Percentiles rank a stretch among this genome's conserved stretches.
Evolutionary conservation across 2,329 filamentous ascomycete species (phyloP).

Genomic region (Penicillium aurantiogriseum): DNA sequence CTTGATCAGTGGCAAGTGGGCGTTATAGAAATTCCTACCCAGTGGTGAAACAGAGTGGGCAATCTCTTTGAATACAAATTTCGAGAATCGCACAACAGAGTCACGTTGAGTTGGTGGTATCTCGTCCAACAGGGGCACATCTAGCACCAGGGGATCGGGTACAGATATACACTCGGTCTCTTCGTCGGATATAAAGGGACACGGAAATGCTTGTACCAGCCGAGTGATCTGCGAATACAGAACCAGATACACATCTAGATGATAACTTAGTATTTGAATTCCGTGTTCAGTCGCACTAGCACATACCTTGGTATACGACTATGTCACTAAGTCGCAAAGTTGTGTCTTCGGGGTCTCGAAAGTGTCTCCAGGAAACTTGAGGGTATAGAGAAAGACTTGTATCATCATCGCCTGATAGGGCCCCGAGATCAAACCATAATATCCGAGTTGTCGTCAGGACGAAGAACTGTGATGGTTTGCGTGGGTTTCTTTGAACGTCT

Average conservation of each 20-base stretch:
- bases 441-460: slow-evolving; percentile 56
- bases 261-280: slow-evolving; percentile 6
- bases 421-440: slow-evolving; percentile 44
- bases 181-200: slow-evolving; percentile 26
- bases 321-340: slow-evolving; percentile 46
- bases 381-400: slow-evolving; percentile 34
- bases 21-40: slow-evolving; percentile 20
- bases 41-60: slow-evolving; percentile 20
- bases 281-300: background rate
- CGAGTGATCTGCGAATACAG: slow-evolving; percentile 42
- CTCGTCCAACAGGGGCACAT: slow-evolving; percentile 24
- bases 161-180: slow-evolving; percentile 22
- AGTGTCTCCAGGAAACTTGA: slow-evolving; percentile 54
- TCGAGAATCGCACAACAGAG: slow-evolving; percentile 25
- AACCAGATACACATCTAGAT: slow-evolving; percentile 38
- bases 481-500: slow-evolving; percentile 49
- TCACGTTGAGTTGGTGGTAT: slow-evolving; percentile 7
- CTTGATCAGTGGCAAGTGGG: slow-evolving; percentile 33
- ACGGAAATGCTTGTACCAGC: slow-evolving; percentile 35
- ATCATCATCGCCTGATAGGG: slow-evolving; percentile 20
- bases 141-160: slow-evolving; percentile 37
- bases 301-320: slow-evolving; percentile 34
- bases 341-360: slow-evolving; percentile 53
- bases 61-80: slow-evolving; percentile 37
- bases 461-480: slow-evolving; percentile 46